Base-by-base conservation (phyloP, 345 rosid genomes). In the Adansonia digitata region DNA sequence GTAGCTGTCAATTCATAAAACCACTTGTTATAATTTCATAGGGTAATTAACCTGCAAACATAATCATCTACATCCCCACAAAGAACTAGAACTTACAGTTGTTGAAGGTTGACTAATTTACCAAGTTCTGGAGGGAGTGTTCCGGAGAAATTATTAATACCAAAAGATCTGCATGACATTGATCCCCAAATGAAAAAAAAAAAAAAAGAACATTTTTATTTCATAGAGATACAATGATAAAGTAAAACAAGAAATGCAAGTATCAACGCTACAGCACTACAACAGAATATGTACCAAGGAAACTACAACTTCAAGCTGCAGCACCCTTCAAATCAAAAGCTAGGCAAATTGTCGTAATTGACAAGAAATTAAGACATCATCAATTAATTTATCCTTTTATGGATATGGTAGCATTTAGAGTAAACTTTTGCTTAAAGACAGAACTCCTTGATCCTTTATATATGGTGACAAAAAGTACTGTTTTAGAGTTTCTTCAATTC, bases 1-100 rank as follows among this genome's bases (percentile, higher is more conserved):
- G 72, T 83, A 85, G 18, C 95, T 90, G 87, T 53, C 75, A 22
- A 46, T 57, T 34, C 10, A 74, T 42, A 39, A n/a, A 42, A 17
- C 18, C 37, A 72, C 34, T 0, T 35, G 24, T 53, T 2, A 22
- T 15, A 57, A 57, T 57, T 56, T 56, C 26, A 14, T 14, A 39
- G 12, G 24, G 22, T n/a, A n/a, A n/a, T n/a, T 42, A 40, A 20
- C 15, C n/a, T 39, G 14, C 0, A 7, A 31, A 55, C 22, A 2
- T 14, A 71, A 5, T 35, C 46, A 71, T 4, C n/a, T 71, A 5
- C 29, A 70, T 52, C 40, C 45, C 52, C 14, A 72, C 9, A 40
- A 42, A 26, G 20, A 55, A 69, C 45, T 51, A 51, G 20, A 72
- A 40, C 75, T 72, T 72, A 73, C 76, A 73, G 5, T 12, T 27